phyloP scores from a whole-genome alignment of 352 stramenopile genomes.

The Phytophthora pseudosyringae region DNA sequence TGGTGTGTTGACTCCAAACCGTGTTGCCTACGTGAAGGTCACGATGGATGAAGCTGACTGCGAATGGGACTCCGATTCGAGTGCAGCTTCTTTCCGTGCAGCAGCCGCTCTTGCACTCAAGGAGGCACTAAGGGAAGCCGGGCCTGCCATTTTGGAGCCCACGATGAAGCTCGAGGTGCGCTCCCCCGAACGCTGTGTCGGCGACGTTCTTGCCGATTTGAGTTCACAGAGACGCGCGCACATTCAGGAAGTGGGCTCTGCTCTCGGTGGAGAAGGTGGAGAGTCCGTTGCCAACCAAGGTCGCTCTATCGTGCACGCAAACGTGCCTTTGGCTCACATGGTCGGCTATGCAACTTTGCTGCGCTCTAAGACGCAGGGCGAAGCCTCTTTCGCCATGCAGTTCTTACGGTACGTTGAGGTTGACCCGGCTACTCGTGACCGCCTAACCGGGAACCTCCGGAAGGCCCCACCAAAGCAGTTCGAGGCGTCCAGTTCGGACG shows the following conservation, averaged over 20 bases:
- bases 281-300: constrained; percentile 33
- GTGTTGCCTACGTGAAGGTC: constrained; percentile 72
- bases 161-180: constrained; percentile 82
- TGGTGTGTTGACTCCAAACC: constrained; percentile 63
- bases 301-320: constrained; percentile 64
- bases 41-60: constrained; percentile 65
- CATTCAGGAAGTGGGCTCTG: constrained; percentile 68
- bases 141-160: constrained; percentile 71
- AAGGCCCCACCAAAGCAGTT: constrained; percentile 23
- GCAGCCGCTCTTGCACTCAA: constrained; percentile 62
- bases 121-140: constrained; percentile 57
- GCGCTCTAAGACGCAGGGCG: constrained; percentile 80
- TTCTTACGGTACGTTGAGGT: constrained; percentile 78
- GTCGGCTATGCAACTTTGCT: constrained; percentile 81
- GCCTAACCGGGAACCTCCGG: constrained; percentile 38
- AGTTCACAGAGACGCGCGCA: constrained; percentile 70
- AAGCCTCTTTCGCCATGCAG: constrained; percentile 82
- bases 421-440: constrained; percentile 55
- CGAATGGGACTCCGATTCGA: constrained; percentile 71
- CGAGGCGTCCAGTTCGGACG: constrained; percentile 1
- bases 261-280: constrained; percentile 27
- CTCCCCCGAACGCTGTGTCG: constrained; percentile 64
- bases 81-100: constrained; percentile 67
- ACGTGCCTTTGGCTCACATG: constrained; percentile 80
- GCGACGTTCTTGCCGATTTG: constrained; percentile 80